A percentile compares a stretch with the other conserved stretches of the same genome.
Conservation (phyloP, 441 rosid species). For the Adansonia madagascariensis region DNA sequence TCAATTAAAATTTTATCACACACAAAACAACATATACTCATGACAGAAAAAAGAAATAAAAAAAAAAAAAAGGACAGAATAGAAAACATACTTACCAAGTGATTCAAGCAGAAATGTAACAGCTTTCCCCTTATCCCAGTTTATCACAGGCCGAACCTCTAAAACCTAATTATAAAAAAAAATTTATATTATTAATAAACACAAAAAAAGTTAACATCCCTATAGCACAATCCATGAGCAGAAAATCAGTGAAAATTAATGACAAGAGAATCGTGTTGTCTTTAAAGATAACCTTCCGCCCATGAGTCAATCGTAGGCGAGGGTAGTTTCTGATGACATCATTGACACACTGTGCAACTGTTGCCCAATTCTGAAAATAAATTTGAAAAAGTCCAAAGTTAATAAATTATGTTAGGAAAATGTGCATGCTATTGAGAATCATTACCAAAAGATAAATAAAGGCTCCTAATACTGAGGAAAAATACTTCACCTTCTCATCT, state of each 20-base stretch:
- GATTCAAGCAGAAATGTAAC: slow-evolving; percentile 88
- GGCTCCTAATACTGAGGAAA: slow-evolving; percentile 13
- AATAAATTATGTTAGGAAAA: neutral
- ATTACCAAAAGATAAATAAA: neutral
- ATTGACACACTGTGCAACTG: slow-evolving; percentile 62
- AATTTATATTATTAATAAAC: neutral
- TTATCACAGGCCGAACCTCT: slow-evolving; percentile 86
- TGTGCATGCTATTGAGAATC: neutral
- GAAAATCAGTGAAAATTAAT: neutral
- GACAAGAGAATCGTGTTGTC: neutral
- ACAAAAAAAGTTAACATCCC: neutral
- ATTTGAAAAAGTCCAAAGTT: neutral
- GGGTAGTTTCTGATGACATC: slow-evolving; percentile 65
- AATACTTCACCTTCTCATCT: slow-evolving; percentile 59
- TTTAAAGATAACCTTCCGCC: slow-evolving; percentile 72
- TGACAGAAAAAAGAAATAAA: neutral
- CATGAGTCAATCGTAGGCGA: slow-evolving; percentile 73
- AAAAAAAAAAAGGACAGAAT: no score
- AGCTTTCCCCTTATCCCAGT: slow-evolving; percentile 99
- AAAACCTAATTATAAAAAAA: slow-evolving; percentile 51
- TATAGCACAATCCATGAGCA: neutral
- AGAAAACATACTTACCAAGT: slow-evolving; percentile 54
- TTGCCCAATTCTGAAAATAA: slow-evolving; percentile 63
- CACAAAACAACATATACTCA: neutral
- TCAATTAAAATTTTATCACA: neutral